Base-by-base conservation (phyloP, 1,284 basidiomycete genomes). In the Coniferiporia weirii region DNA sequence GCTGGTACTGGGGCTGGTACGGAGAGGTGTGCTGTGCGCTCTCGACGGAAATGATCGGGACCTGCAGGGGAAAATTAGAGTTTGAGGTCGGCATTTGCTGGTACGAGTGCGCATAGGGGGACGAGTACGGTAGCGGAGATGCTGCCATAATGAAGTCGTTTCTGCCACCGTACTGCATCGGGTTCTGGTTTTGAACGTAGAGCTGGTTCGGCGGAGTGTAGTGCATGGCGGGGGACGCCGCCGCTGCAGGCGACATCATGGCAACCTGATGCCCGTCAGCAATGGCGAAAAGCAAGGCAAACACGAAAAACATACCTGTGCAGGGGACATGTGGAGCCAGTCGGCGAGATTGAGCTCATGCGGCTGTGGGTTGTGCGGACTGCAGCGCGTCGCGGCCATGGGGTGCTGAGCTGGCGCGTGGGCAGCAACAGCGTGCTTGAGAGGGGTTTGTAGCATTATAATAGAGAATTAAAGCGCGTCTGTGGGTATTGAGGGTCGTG, bases 281-380 rank as follows among this genome's bases (percentile, higher is more conserved):
- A 48, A 27, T 48, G 32, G 34, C 19, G 15, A 35, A 17, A 22
- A 49, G 13, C n/a, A 20, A 15, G 20, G 44, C 27, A 47, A 17
- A 49, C 10, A 38, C 15, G 50, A 9, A 49, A 35, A 40, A 51
- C 58, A 35, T 34, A 60, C 59, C 48, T 60, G 59, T 22, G 49
- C 45, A 19, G 59, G 59, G 36, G 59, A 56, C 47, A 60, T 56
- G 38, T 60, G 54, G 20, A 60, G 54, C 59, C 59, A 60, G 10
- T 60, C 59, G 9, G 54, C 47, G 32, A 56, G 27, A 20, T 56
- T 56, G 12, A 60, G 49, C 54, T 60, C 59, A 27, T 56, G 51
- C 8, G 52, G 13, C 22, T 47, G 56, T 5, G 2, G 27, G 27
- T 27, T 27, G 27, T 27, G 27, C 3, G 27, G 27, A 27, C 27